phyloP scores from a whole-genome alignment of 1,284 basidiomycete species.

The Leccinum huronense region DNA sequence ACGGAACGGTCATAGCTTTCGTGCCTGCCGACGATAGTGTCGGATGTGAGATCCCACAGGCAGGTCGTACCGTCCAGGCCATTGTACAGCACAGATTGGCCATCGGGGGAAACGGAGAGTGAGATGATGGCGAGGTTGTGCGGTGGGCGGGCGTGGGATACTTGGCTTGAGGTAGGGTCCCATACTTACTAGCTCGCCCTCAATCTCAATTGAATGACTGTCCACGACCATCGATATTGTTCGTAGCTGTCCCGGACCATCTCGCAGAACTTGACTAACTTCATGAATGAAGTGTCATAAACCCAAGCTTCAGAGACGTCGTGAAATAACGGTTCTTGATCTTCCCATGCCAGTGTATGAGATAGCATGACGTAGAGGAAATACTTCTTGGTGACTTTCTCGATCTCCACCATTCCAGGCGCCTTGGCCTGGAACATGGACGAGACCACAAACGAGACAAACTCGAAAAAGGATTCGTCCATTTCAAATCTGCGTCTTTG shows the following conservation, averaged over 20 bases:
- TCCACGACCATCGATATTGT: conserved; percentile 14
- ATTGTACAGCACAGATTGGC: conserved; percentile 66
- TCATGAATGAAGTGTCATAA: conserved; percentile 12
- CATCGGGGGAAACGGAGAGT: conserved; percentile 64
- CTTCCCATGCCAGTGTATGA: conserved; percentile 19
- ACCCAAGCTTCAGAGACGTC: conserved; percentile 6
- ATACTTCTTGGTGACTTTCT: conserved; percentile 11
- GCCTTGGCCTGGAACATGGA: conserved; percentile 3
- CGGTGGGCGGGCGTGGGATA: conserved; percentile 57
- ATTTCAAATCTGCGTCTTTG: conserved; percentile 7
- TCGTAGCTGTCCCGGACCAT: conserved; percentile 6
- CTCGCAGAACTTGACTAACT: conserved; percentile 16
- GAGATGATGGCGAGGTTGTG: conserved; percentile 77
- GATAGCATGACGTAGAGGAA: conserved; percentile 28
- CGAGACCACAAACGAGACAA: conserved; percentile 10
- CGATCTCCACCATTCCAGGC: conserved; percentile 2
- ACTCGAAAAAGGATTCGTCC: conserved; percentile 5
- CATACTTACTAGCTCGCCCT: conserved; percentile 34
- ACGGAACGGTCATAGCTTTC: conserved; percentile 68
- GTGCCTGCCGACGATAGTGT: conserved; percentile 56
- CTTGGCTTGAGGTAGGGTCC: conserved; percentile 63
- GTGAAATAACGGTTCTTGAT: conserved; percentile 12
- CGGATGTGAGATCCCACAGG: conserved; percentile 66
- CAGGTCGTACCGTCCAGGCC: conserved; percentile 78
- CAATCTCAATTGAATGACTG: too few relatives aligned